phyloP scores from a whole-genome alignment of 306 rosid genomes.

The Parietaria judaica region DNA sequence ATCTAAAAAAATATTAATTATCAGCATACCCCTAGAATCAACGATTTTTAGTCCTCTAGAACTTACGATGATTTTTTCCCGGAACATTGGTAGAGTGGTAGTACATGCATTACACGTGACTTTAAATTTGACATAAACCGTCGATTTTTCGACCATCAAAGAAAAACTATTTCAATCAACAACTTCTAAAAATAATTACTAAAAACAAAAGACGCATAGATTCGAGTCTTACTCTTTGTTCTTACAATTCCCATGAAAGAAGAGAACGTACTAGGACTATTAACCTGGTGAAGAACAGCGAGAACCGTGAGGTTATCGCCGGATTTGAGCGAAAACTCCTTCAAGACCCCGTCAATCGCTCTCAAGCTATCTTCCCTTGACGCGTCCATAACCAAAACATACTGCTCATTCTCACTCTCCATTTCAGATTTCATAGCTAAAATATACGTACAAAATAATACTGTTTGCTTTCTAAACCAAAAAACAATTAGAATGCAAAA shows the following conservation, averaged over 20 bases:
- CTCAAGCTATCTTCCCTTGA: constrained; percentile 46
- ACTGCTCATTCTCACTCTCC: constrained; percentile 29
- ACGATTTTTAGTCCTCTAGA: no score
- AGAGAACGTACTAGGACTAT: constrained; percentile 57
- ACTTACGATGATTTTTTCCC: no score
- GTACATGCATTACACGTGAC: neutral
- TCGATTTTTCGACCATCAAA: no score
- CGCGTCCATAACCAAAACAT: constrained; percentile 69
- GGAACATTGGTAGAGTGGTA: no score
- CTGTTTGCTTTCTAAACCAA: neutral
- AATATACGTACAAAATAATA: neutral
- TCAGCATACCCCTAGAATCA: no score
- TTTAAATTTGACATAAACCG: neutral
- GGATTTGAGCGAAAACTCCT: constrained; percentile 28
- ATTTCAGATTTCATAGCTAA: constrained; percentile 1
- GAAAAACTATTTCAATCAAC: no score
- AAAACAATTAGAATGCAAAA: neutral
- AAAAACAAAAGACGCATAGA: no score
- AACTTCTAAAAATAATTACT: no score
- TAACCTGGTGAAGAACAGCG: constrained; percentile 64
- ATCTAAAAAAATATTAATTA: neutral
- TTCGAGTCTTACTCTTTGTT: constrained; percentile 30
- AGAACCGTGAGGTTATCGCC: constrained; percentile 65
- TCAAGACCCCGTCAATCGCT: constrained; percentile 37
- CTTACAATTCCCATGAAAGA: constrained; percentile 35